Evolutionary conservation across 805 yeast species (phyloP), one percentile per base, ranked within the genome.

Genomic region (Candida nitratophila): DNA sequence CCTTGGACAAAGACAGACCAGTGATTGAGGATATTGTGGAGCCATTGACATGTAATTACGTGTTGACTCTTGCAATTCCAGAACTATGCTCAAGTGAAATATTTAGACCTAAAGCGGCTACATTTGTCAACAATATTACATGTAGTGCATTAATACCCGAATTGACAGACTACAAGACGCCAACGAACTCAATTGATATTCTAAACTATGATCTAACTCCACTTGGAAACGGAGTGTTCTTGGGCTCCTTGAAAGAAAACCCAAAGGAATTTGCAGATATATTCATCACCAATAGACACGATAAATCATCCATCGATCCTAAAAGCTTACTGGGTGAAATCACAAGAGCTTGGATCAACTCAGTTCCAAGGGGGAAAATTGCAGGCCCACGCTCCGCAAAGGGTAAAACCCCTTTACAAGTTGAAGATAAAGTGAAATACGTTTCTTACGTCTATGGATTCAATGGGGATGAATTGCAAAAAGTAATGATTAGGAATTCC

Each of bases 11-110:
- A 2, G 15, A 30, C 3, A 1, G 11, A 1, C 60, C 66, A 4
- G 22, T n/a, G 14, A 45, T 63, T n/a, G 43, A 44, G 7, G 40
- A 42, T 7, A 49, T 61, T 7, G 45, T 50, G 15, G 70, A 65
- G 44, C 44, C 53, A 42, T 58, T 55, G 42, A 62, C 66, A 3
- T 65, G 70, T 41, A 54, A 54, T 22, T 65, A 65, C 45, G 51
- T 49, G 42, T 44, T 55, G 39, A 50, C 44, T 9, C 41, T 60
- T 9, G 38, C 53, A 1, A 37, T 56, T 14, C 54, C 61, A 5
- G 52, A 51, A 21, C 46, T 62, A 8, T 61, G 65, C 43, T 45
- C 50, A 11, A 44, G 52, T 40, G 48, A 46, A 4, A 30, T 52
- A 1, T 57, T 60, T 33, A 42, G 33, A 29, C 49, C 61, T 1